Base-by-base conservation (phyloP, 305 asterid species). In the Rubia balearica region DNA sequence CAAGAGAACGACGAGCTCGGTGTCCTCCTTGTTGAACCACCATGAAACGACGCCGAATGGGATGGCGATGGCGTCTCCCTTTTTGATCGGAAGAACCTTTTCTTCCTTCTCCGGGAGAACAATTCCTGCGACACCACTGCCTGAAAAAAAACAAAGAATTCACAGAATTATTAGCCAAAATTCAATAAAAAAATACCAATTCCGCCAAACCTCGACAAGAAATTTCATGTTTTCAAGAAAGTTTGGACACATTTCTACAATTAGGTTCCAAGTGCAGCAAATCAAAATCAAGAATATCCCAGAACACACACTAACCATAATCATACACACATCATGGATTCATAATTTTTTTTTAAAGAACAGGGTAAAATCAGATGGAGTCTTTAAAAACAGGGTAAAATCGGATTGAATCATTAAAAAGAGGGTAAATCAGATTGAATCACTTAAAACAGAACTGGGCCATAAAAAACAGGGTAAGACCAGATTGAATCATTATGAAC, bases 1-100 rank as follows among this genome's bases (percentile, higher is more conserved):
- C 82, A 90, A 90, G 72, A 90, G 91, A 70, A 90, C 72, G 5
- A 83, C 90, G 1, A 88, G 85, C 11, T 90, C 95, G 1, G 91
- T 55, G 42, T 85, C 92, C 60, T 79, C 87, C 51, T 85, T 85
- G 86, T 90, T 90, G 83, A 83, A 86, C 89, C 92, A 92, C 97
- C 98, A 92, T 55, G 93, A 86, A 27, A 85, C 85, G 7, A 85
- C 90, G 21, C 97, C 97, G 42, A 89, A 87, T 5, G 96, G 97
- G n/a, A 90, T 83, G 66, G 94, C 94, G 57, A 90, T 71, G 8
- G 94, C 81, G 66, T 90, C 97, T 1, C 96, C 97, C 61, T 81
- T 85, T 84, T 89, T 90, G 76, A 90, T 87, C 16, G 90, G 79
- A 0, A 90, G 38, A 8, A 90, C 90, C 78, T 90, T 90, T 65